Evolutionary conservation across 441 rosid species (phyloP).

Genomic region (Gossypium schwendimanii): DNA sequence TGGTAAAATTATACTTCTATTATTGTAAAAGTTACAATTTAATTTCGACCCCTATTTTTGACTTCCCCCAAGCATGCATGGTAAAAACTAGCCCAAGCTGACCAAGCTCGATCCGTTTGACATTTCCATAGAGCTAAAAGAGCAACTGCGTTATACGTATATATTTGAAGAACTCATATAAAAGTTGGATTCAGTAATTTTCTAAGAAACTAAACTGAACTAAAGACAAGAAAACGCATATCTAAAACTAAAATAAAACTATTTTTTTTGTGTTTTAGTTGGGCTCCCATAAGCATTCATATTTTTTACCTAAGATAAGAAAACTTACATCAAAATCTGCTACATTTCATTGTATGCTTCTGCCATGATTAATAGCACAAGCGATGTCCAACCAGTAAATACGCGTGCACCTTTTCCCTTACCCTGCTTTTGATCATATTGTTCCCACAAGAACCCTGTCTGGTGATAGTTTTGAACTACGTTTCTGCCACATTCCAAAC

Average conservation of each 20-base stretch:
- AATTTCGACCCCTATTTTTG: no score
- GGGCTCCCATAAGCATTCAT: background rate
- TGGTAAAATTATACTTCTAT: no score
- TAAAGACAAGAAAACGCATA: background rate
- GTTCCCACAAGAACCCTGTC: slow-evolving; percentile 95
- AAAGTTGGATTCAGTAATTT: background rate
- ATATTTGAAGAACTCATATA: background rate
- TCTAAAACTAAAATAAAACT: background rate
- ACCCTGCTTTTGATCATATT: slow-evolving; percentile 81
- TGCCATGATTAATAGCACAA: slow-evolving; percentile 67
- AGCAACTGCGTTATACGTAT: background rate
- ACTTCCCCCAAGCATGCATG: background rate
- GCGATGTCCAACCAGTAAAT: slow-evolving; percentile 91
- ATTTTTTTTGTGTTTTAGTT: background rate
- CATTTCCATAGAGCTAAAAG: background rate
- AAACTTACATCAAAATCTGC: background rate
- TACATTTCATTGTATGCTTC: slow-evolving; percentile 46
- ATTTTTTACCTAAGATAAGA: background rate
- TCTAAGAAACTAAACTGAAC: background rate
- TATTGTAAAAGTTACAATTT: no score
- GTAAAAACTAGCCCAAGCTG: background rate
- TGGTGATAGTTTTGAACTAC: slow-evolving; percentile 66
- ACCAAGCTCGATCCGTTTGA: background rate
- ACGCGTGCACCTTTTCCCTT: slow-evolving; percentile 74
- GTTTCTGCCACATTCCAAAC: slow-evolving; percentile 46